phyloP scores from a whole-genome alignment of 805 yeast species.

The Peterozyma xylosa region DNA sequence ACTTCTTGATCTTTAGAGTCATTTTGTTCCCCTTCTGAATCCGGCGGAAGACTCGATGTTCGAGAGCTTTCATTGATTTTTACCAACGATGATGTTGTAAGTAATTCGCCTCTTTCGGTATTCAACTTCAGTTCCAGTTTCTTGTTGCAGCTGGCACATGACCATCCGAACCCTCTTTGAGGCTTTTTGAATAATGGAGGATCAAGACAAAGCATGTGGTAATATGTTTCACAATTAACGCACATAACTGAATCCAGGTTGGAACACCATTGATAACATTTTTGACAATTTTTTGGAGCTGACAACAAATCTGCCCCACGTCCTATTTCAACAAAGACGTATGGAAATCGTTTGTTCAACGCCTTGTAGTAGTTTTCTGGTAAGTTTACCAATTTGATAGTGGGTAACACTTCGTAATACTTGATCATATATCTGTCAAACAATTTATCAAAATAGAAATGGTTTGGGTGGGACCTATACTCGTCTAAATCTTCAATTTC shows the following conservation, averaged over 20 bases:
- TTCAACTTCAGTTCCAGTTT: conserved; percentile 37
- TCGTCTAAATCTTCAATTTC: conserved; percentile 55
- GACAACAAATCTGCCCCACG: conserved; percentile 54
- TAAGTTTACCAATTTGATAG: conserved; percentile 46
- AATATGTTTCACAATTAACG: conserved; percentile 62
- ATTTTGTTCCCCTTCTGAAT: conserved; percentile 2
- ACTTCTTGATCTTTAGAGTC: conserved; percentile 3
- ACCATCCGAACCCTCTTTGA: conserved; percentile 84
- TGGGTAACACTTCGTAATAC: conserved; percentile 72
- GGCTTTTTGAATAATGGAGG: conserved; percentile 81
- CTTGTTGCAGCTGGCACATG: conserved; percentile 74
- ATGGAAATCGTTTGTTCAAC: conserved; percentile 60
- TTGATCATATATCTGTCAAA: conserved; percentile 82
- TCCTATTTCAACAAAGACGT: conserved; percentile 66
- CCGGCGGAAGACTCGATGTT: conserved; percentile 4
- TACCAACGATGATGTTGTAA: conserved; percentile 14
- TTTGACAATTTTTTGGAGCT: conserved; percentile 62
- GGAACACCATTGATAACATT: conserved; percentile 83
- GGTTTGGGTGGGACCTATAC: conserved; percentile 52
- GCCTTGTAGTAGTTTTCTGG: conserved; percentile 58
- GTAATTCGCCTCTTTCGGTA: conserved; percentile 26
- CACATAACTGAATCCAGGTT: conserved; percentile 69
- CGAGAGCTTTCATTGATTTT: conserved; percentile 4
- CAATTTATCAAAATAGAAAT: conserved; percentile 78
- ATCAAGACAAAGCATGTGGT: conserved; percentile 78